Base-by-base conservation (phyloP, 139 green algal genomes). In the Closterium sp. region DNA sequence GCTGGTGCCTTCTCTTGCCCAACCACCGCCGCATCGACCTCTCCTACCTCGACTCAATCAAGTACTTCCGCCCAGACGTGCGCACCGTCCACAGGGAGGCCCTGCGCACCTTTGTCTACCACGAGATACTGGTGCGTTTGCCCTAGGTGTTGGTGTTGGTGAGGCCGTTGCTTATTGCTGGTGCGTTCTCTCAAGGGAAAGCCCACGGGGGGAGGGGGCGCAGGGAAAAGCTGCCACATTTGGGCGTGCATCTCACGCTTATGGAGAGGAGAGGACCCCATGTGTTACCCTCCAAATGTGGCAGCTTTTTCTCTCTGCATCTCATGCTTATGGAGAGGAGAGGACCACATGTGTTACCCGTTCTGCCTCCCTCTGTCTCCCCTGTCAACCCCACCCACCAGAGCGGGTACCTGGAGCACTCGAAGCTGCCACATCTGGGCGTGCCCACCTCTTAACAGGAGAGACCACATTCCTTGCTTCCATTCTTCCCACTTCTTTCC, bases 391-490 rank as follows among this genome's bases (percentile, higher is more conserved):
- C 0, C 23, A 16, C 43, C 2, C 43, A 69, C 86, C 90, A 94
- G 91, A 93, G 97, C 33, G 96, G 92, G n/a, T 99, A 99, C 95
- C 93, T 99, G 35, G 83, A 97, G 25, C 98, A 97, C 91, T 94
- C 96, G 84, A 97, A 97, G 92, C 87, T 99, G 99, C 96, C 98
- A 98, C 96, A 99, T 99, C 95, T 99, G 98, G 98, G 97, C 97
- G 1, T 99, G 98, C 96, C 98, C 98, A 28, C 98, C 98, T 16
- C 95, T 98, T 86, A 95, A 97, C 94, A 98, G 98, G 23, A 98
- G 99, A 90, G 98, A 99, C 94, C 99, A 99, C 96, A 99, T 99
- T 94, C 95, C 99, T 90, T 99, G 99, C 95, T 99, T 97, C 95
- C 98, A 99, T 95, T 98, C 98, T n/a, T n/a, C n/a, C n/a, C n/a